Base-by-base conservation (phyloP, 352 stramenopile genomes). In the Phytophthora kernoviae region DNA sequence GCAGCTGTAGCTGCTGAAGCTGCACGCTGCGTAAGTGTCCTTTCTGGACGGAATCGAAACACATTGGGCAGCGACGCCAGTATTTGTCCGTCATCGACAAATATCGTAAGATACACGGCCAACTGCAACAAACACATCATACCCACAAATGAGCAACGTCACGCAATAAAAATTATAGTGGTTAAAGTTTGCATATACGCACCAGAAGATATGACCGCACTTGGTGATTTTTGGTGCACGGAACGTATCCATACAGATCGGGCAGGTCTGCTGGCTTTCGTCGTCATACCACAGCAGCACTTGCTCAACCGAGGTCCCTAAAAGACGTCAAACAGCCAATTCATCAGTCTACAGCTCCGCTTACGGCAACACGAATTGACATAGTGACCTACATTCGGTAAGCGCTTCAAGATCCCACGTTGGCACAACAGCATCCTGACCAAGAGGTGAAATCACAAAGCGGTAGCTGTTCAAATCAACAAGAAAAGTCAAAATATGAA, bases 151-250 rank as follows among this genome's bases (percentile, higher is more conserved):
- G 2, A 37, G 63, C 43, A 65, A 24, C 14, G 33, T 0, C 46
- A 39, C 37, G n/a, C 5, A 48, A 48, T 21, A 15, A 8, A 39
- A 14, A 12, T 12, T 5, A 39, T 39, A 39, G 12, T 12, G 12
- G 32, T 37, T 14, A 37, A 37, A 33, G 52, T n/a, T 40, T 1
- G 17, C 12, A 27, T 22, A n/a, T 46, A 39, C 62, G 33, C 54
- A 94, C 86, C 86, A 94, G 45, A 93, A 94, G 21, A 90, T 89
- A 56, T 94, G 86, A 26, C 86, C 86, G 55, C 86, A 94, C 44
- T 90, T 89, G 59, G 86, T 94, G 56, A 93, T 94, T 70, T 93
- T 94, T 8, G 86, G 86, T 10, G 80, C 82, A 17, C 80, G 83
- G 32, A 91, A 87, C 47, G 62, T 65, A 44, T 94, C 86, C 55